Base-by-base conservation (phyloP, 495 filamentous ascomycete species). In the Copromyces sp. region DNA sequence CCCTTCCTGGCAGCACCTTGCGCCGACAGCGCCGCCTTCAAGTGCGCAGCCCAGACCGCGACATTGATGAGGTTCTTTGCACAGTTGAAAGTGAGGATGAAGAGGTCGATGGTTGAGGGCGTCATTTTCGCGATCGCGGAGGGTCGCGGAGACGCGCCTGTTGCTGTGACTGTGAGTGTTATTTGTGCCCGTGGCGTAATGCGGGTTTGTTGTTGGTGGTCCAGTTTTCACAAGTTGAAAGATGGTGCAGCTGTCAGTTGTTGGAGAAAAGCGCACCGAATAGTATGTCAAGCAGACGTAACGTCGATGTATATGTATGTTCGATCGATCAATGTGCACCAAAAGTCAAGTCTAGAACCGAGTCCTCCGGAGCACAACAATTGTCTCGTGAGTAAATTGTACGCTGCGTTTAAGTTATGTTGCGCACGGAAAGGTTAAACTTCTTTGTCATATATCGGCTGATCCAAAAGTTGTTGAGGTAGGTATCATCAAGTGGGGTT, bases 11-110 rank as follows among this genome's bases (percentile, higher is more conserved):
- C 39, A 44, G 41, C 53, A 65, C 29, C 53, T 65, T 37, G 53
- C 7, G 29, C 53, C 70, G 86, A 82, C 61, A 97, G 86, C 39
- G 87, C 90, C 74, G 89, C 83, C 83, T 94, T 90, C 73, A 98
- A 83, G 77, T 93, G 89, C 4, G 86, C 75, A 17, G 92, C 88
- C 77, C 95, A 94, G 70, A 85, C 81, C 24, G 87, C 82, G 37
- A 87, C 81, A 73, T 91, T 83, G 77, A 94, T 89, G 29, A 87
- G 80, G 68, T 85, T 86, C 68, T 90, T 87, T 17, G 88, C 95
- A 77, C 94, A 97, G 80, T 99, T 99, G 82, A 94, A 96, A 39
- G 95, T 97, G 41, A 97, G 81, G 47, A 96, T 85, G 78, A 95
- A 93, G 69, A 94, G 76, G 70, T 86, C 83, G 41, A 86, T 73